These are phyloP conservation scores for Annona cherimola DNA, from an alignment of 164 flowering plant species.

Conservation along the genomic window DNA sequence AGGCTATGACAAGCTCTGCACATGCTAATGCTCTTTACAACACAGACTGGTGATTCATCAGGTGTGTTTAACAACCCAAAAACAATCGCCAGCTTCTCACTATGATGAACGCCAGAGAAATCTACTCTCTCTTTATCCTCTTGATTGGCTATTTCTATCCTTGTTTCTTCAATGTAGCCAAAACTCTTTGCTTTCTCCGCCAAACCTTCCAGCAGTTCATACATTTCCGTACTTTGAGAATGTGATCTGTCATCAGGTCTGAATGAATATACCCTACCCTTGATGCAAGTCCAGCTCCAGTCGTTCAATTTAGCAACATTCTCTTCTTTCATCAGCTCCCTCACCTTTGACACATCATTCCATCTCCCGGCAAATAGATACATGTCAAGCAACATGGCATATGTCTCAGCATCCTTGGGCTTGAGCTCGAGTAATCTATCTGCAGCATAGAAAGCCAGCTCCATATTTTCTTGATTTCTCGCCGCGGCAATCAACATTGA, in stretches of 20 bases:
- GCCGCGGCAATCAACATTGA: constrained; percentile 68
- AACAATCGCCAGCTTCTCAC: constrained; percentile 75
- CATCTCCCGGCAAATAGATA: constrained; percentile 60
- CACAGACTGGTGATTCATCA: constrained; percentile 39
- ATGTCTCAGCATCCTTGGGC: constrained; percentile 62
- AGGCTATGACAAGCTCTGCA: constrained; percentile 73
- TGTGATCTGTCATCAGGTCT: constrained; percentile 31
- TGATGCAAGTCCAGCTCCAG: constrained; percentile 78
- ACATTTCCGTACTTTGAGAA: constrained; percentile 26
- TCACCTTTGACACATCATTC: constrained; percentile 62
- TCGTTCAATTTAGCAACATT: constrained; percentile 39
- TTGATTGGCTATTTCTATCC: constrained; percentile 34
- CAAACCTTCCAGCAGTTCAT: constrained; percentile 37
- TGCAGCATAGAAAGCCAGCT: constrained; percentile 65
- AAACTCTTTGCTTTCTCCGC: constrained; percentile 38
- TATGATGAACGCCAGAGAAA: constrained; percentile 41
- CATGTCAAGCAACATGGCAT: constrained; percentile 53
- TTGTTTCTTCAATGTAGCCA: constrained; percentile 37
- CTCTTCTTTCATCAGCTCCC: constrained; percentile 60
- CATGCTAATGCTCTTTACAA: constrained; percentile 56
- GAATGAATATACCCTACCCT: constrained; percentile 58
- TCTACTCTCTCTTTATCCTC: constrained; percentile 24
- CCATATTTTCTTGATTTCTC: constrained; percentile 60
- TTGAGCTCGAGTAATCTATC: constrained; percentile 60
- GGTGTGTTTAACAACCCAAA: constrained; percentile 56